phyloP scores from a whole-genome alignment of 768 basidiomycete genomes.

The Russula virescens region DNA sequence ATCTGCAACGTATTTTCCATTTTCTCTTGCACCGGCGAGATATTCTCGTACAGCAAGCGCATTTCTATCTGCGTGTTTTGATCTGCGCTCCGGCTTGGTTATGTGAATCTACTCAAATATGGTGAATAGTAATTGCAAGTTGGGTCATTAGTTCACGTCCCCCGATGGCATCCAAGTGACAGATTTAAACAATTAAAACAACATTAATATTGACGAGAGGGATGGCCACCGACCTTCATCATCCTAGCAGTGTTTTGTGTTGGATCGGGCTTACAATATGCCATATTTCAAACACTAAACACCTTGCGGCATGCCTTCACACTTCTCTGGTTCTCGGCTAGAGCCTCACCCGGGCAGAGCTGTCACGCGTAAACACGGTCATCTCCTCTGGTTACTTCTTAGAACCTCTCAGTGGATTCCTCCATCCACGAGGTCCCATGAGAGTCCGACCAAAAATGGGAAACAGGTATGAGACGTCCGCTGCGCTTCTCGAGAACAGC shows the following conservation, averaged over 20 bases:
- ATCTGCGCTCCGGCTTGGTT: not conserved
- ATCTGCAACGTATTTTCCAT: not conserved
- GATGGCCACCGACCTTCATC: not conserved
- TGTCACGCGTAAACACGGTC: not conserved
- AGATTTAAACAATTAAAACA: too few relatives aligned
- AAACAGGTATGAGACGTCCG: not conserved
- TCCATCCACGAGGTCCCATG: not conserved
- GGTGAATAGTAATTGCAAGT: too few relatives aligned
- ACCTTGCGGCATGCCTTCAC: not conserved
- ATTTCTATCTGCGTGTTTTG: not conserved
- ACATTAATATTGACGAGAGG: too few relatives aligned
- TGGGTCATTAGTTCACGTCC: too few relatives aligned
- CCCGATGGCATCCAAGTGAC: too few relatives aligned
- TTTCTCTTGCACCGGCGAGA: not conserved
- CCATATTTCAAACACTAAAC: too few relatives aligned
- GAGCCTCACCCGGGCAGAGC: constrained; percentile 3
- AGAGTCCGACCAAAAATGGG: constrained; percentile 3
- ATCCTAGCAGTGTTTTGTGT: not conserved
- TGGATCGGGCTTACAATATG: too few relatives aligned
- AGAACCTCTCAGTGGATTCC: not conserved
- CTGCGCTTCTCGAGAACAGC: not conserved
- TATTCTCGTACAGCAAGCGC: not conserved
- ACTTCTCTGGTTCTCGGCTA: constrained; percentile 7
- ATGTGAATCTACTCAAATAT: not conserved
- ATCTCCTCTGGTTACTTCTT: not conserved